A percentile compares a stretch with the other conserved stretches of the same genome.
These are phyloP conservation scores for Zygosaccharomyces pseudobailii DNA, from an alignment of 1,139 yeast species.

Conservation along the genomic window DNA sequence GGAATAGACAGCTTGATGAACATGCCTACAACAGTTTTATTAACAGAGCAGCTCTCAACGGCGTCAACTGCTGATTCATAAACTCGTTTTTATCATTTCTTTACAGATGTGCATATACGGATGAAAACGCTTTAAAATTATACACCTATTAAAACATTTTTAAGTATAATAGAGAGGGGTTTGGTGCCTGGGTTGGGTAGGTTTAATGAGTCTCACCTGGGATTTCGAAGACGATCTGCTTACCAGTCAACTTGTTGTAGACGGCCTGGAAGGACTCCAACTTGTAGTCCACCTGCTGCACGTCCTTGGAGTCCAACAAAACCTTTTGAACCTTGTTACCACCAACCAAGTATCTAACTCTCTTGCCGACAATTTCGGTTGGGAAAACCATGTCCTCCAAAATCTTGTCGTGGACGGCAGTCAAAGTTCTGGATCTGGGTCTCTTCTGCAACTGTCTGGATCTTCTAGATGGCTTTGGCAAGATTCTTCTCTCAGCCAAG, in stretches of 20 bases:
- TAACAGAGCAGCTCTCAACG: conserved; percentile 10
- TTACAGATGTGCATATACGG: conserved; percentile 8
- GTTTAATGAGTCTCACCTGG: conserved; percentile 71
- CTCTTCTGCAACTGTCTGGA: conserved; percentile 96
- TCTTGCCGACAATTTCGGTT: conserved; percentile 98
- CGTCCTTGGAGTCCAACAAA: conserved; percentile 96
- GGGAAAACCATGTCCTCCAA: conserved; percentile 99
- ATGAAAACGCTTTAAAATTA: conserved; percentile 23
- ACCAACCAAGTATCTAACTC: conserved; percentile 98
- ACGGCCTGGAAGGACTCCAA: conserved; percentile 99
- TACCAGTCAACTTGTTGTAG: conserved; percentile 98
- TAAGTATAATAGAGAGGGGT: conserved; percentile 14
- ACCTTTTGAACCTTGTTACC: conserved; percentile 99
- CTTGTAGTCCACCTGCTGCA: conserved; percentile 96
- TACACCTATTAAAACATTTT: conserved; percentile 26
- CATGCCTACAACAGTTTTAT: conserved; percentile 12
- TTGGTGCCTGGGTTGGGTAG: conserved; percentile 11
- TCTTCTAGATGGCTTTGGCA: conserved; percentile 91
- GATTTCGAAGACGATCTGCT: conserved; percentile 98
- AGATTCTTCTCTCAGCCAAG: conserved; percentile 99
- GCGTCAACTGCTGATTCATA: background rate
- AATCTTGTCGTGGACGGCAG: conserved; percentile 98
- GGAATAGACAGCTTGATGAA: conserved; percentile 5
- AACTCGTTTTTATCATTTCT: background rate
- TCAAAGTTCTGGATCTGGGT: conserved; percentile 99